phyloP scores from a whole-genome alignment of 345 rosid species.

The Populus tremula region DNA sequence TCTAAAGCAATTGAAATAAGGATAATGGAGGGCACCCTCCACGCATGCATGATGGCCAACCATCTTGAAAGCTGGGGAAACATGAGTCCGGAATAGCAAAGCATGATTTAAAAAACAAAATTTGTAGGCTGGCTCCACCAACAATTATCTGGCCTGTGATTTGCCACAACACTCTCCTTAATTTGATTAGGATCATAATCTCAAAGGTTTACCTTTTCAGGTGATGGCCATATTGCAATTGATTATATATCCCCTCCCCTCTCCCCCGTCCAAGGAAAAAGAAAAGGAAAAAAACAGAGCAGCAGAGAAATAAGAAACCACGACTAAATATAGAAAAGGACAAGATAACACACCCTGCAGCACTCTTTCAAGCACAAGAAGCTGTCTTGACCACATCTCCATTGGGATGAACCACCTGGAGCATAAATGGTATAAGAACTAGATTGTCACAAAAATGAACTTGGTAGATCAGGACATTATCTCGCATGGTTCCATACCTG shows the following conservation, averaged over 20 bases:
- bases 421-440: conserved; percentile 27
- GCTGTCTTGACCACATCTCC: conserved; percentile 96
- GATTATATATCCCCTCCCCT: background rate
- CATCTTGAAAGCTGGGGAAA: background rate
- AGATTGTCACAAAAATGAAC: conserved; percentile 8
- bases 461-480: conserved; percentile 48
- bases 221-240: background rate
- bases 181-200: background rate
- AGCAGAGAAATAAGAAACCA: too few relatives aligned
- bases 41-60: background rate
- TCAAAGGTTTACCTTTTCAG: too few relatives aligned
- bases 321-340: background rate
- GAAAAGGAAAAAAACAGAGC: background rate
- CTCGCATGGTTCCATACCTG: conserved; percentile 98
- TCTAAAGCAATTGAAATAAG: background rate
- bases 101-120: background rate
- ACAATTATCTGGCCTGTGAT: background rate
- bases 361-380: conserved; percentile 95
- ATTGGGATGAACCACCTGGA: conserved; percentile 80
- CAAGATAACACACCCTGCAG: conserved; percentile 73
- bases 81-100: background rate
- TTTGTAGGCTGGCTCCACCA: background rate
- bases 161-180: background rate
- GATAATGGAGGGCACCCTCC: background rate
- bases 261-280: background rate